Evolutionary conservation across 2,329 filamentous ascomycete species (phyloP), one percentile per base, ranked within the genome.

Genomic region (Cadophora gregata): DNA sequence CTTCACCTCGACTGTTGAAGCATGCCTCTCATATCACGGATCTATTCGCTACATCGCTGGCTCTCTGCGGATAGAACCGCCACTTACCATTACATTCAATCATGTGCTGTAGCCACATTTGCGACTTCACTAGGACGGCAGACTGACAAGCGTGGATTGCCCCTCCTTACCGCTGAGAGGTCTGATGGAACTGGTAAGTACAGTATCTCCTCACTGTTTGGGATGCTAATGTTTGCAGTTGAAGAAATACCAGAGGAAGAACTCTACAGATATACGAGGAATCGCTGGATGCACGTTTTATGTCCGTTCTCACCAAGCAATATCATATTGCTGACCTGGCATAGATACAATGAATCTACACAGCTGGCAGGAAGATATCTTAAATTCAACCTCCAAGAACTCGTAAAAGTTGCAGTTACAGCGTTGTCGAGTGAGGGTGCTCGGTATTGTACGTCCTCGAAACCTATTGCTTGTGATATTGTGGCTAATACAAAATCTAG

Each of bases 211-310:
- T 48, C 45, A 21, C 45, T 48, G n/a, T 16, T 48, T 48, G 19
- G 45, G 45, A 48, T 48, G 7, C 45, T 48, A 48, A 48, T 48
- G 45, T 48, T 48, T 48, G 45, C 19, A 48, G 45, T 48, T 4
- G 45, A 48, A 48, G 45, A 48, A 8, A 48, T 48, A 48, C 19
- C 45, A 16, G 45, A 48, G 45, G 45, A 48, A 16, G 45, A 48
- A 48, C 45, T 48, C 45, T 48, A 48, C 45, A 48, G 45, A 48
- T 48, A 48, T 16, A 48, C 45, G 19, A 48, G 45, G 16, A 48
- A 48, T 48, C 45, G 45, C 45, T 48, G 45, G 45, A 48, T 48
- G 45, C 45, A 48, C 45, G 21, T 48, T 48, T 7, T n/a, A n/a
- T n/a, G n/a, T n/a, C n/a, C n/a, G n/a, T n/a, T n/a, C n/a, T n/a